Percentiles rank a stretch among this genome's conserved stretches.
Evolutionary conservation across 768 basidiomycete species (phyloP).

Genomic region (Tulasnella sp.): DNA sequence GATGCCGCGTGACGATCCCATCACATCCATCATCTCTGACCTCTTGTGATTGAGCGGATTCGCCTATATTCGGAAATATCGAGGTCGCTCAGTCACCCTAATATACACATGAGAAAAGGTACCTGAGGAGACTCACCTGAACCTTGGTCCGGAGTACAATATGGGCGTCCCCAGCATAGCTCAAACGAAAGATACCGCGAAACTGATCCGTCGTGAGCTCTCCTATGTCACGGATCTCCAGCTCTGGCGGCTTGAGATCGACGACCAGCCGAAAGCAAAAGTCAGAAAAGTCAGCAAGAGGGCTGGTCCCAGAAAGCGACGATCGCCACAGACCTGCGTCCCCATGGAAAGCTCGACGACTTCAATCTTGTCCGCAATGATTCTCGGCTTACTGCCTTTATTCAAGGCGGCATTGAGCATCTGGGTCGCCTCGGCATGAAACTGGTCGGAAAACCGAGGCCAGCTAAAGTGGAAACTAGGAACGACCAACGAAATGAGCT

Average conservation of each 20-base stretch:
- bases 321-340: constrained; percentile 49
- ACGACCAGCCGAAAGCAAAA: not conserved
- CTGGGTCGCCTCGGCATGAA: constrained; percentile 89
- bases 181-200: constrained; percentile 89
- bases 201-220: constrained; percentile 94
- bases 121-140: constrained; percentile 43
- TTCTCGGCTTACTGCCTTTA: constrained; percentile 93
- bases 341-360: constrained; percentile 99
- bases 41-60: constrained; percentile 92
- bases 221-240: constrained; percentile 95
- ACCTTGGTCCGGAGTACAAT: constrained; percentile 80
- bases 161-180: constrained; percentile 89
- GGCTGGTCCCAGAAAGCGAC: not conserved
- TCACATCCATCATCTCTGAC: constrained; percentile 67
- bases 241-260: constrained; percentile 68
- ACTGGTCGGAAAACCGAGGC: constrained; percentile 94
- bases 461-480: constrained; percentile 59
- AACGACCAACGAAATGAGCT: not conserved
- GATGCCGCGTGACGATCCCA: constrained; percentile 74
- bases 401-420: constrained; percentile 96
- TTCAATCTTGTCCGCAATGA: constrained; percentile 95
- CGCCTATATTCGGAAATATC: constrained; percentile 39
- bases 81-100: not conserved
- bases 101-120: not conserved
- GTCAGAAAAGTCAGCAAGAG: not conserved